Base-by-base conservation (phyloP, 116 monocot genomes). In the Zostera marina region DNA sequence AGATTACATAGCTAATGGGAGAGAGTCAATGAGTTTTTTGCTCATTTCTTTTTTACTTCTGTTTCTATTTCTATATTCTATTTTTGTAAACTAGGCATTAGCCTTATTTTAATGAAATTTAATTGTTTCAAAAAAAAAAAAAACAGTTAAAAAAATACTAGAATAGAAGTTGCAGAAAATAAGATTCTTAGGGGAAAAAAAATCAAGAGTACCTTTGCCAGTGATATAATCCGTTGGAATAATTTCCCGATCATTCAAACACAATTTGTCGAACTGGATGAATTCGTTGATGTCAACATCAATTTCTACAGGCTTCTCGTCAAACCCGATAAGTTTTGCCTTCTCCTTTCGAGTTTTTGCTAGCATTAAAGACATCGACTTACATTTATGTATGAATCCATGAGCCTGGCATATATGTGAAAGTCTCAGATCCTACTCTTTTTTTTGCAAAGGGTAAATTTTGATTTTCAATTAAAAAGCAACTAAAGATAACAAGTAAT, bases 241-340 rank as follows among this genome's bases (percentile, higher is more conserved):
- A 46, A 39, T 14, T n/a, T 58, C 58, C 41, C 21, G 21, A 59
- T 60, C 68, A 16, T 52, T 53, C 23, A 70, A 32, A 53, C 26
- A 52, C 25, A 63, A 54, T 11, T 56, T 73, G 17, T 72, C 67
- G 15, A 70, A 22, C 32, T 61, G 19, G 22, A 60, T 42, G 8
- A 57, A 53, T 40, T 55, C 62, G 26, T 11, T 63, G 66, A 56
- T 42, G 41, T 72, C 74, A 43, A 55, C 42, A 42, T 70, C 67
- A 41, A 68, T 26, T 47, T 58, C 62, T 16, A 83, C 24, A 20
- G 72, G 75, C 13, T 72, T 64, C 73, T 96, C 94, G 69, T 96
- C 70, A 69, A 74, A 96, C 15, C 94, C 94, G 58, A 96, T 88
- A 15, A 96, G 71, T 62, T 78, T 39, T 54, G 89, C 55, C 57